phyloP scores from a whole-genome alignment of 2,329 filamentous ascomycete species.

The Aspergillus spinulosporus region DNA sequence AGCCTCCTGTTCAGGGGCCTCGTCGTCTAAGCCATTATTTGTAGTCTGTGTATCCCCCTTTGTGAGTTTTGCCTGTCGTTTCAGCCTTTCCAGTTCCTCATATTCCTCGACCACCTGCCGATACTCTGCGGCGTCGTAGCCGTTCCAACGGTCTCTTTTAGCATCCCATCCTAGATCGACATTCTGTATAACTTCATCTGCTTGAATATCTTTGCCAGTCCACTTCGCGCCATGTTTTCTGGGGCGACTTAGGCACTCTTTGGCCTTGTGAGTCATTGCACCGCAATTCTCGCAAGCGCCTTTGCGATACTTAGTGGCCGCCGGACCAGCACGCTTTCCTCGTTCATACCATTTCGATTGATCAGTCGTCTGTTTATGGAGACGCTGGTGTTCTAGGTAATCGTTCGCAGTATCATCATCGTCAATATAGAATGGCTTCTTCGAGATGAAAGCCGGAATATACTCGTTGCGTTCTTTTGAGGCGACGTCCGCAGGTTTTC shows the following conservation, averaged over 20 bases:
- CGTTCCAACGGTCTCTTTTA: conserved; percentile 96
- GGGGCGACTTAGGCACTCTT: conserved; percentile 87
- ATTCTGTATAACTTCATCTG: conserved; percentile 83
- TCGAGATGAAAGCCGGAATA: conserved; percentile 96
- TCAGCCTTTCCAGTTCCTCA: conserved; percentile 78
- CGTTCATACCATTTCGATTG: conserved; percentile 90
- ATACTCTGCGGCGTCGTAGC: conserved; percentile 90
- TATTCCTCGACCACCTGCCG: conserved; percentile 84
- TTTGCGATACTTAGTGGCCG: conserved; percentile 95
- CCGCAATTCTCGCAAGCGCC: conserved; percentile 98
- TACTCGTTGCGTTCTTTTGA: conserved; percentile 94
- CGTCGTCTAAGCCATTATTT: conserved; percentile 40
- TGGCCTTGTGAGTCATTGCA: conserved; percentile 92
- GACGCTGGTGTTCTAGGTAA: conserved; percentile 94
- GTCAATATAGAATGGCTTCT: conserved; percentile 91
- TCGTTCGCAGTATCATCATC: conserved; percentile 74
- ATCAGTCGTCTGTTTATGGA: conserved; percentile 68
- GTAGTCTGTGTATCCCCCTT: conserved; percentile 50
- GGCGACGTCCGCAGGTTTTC: conserved; percentile 56
- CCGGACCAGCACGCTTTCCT: conserved; percentile 77
- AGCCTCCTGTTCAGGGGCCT: conserved; percentile 48
- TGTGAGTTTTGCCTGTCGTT: conserved; percentile 54
- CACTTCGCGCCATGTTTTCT: conserved; percentile 87
- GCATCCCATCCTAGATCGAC: conserved; percentile 93
- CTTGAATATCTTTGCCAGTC: conserved; percentile 90